These are phyloP conservation scores for Trichoderma sp. DNA, from an alignment of 2,329 filamentous ascomycete genomes.

Conservation along the genomic window DNA sequence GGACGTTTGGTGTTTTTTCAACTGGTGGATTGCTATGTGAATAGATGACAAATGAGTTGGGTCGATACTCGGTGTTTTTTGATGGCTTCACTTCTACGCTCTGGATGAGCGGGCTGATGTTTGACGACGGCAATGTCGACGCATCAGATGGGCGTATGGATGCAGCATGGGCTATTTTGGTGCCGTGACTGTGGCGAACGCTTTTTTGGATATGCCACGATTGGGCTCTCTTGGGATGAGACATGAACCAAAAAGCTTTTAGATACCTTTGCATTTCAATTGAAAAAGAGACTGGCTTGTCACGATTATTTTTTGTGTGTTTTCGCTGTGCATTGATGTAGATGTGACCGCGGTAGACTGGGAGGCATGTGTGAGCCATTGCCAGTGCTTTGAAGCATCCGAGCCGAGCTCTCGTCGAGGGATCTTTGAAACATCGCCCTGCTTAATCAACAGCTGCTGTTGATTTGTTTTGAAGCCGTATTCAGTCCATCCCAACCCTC, in stretches of 20 bases:
- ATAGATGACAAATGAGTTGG: constrained; percentile 20
- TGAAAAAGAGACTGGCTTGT: not conserved
- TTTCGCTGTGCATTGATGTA: not conserved
- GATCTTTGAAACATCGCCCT: not conserved
- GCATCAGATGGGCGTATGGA: constrained; percentile 11
- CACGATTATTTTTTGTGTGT: not conserved
- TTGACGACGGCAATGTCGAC: not conserved
- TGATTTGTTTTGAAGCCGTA: not conserved
- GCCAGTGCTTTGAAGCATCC: no score
- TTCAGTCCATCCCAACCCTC: not conserved
- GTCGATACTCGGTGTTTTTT: constrained; percentile 18
- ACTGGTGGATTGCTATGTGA: constrained; percentile 17
- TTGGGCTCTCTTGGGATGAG: constrained; percentile 10
- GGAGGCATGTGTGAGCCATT: no score
- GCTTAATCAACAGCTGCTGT: not conserved
- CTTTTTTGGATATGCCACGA: constrained; percentile 5
- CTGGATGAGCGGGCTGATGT: constrained; percentile 14
- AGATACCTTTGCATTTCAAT: constrained; percentile 21
- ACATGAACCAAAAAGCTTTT: constrained; percentile 17
- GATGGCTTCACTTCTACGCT: constrained; percentile 21
- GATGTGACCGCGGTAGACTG: not conserved
- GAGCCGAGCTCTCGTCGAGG: no score
- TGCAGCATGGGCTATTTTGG: not conserved
- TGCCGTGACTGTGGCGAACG: constrained; percentile 2
- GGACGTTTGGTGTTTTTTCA: constrained; percentile 32